Conservation (phyloP, 148 eudicot species). For the Fagopyrum esculentum region DNA sequence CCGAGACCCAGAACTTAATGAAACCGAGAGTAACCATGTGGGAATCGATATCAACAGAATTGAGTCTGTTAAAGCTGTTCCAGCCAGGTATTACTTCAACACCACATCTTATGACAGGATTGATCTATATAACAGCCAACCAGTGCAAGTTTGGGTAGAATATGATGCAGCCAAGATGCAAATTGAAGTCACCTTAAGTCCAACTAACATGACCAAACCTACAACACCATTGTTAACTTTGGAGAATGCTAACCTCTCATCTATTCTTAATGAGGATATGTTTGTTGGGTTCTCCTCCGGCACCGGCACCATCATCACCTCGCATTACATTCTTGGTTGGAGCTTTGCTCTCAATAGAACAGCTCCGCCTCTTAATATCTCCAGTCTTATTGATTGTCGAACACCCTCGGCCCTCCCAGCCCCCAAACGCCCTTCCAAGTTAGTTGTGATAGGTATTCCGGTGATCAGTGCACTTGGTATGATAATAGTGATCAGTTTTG, state of each 20-base stretch:
- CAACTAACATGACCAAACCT: slow-evolving; percentile 1
- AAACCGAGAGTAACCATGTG: slow-evolving; percentile 33
- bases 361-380: slow-evolving; percentile 16
- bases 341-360: slow-evolving; percentile 21
- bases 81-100: slow-evolving; percentile 9
- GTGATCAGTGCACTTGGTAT: not conserved
- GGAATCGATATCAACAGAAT: slow-evolving; percentile 34
- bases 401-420: not conserved
- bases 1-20: slow-evolving; percentile 19
- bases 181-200: slow-evolving; percentile 21
- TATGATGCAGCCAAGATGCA: slow-evolving; percentile 16
- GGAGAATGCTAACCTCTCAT: slow-evolving; percentile 5
- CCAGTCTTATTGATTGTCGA: slow-evolving; percentile 12
- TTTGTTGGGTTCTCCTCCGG: slow-evolving; percentile 31
- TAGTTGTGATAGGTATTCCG: slow-evolving; percentile 15
- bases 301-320: slow-evolving; percentile 13
- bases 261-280: slow-evolving; percentile 15
- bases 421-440: not conserved
- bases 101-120: not conserved
- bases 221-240: slow-evolving; percentile 14
- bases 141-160: slow-evolving; percentile 21
- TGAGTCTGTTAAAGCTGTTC: slow-evolving; percentile 10
- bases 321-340: slow-evolving; percentile 27
- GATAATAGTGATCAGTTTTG: not conserved
- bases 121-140: not conserved